A percentile compares a stretch with the other conserved stretches of the same genome.
Evolutionary conservation across 2,329 filamentous ascomycete genomes (phyloP).

Genomic region (Colletotrichum gigasporum): DNA sequence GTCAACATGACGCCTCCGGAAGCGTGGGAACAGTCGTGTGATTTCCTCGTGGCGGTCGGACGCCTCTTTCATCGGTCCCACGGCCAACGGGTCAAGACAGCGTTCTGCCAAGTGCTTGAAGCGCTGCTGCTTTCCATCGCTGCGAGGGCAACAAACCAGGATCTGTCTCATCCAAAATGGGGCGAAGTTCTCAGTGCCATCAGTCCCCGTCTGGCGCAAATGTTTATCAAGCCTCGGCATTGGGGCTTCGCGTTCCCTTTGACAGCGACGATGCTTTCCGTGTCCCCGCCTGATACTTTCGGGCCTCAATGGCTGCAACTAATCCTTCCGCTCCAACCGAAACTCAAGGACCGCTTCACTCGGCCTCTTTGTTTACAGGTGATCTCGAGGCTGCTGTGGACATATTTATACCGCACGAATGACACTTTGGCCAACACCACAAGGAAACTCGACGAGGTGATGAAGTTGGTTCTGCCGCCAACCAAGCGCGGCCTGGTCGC

Average conservation of each 20-base stretch:
- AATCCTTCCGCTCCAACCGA: slow-evolving; percentile 79
- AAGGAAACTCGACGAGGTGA: slow-evolving; percentile 89
- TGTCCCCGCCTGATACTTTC: slow-evolving; percentile 86
- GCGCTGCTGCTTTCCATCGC: slow-evolving; percentile 88
- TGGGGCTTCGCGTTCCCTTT: slow-evolving; percentile 91
- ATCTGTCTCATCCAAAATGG: slow-evolving; percentile 87
- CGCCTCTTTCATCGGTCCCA: slow-evolving; percentile 86
- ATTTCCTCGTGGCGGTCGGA: slow-evolving; percentile 84
- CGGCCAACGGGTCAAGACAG: slow-evolving; percentile 89
- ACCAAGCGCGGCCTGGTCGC: slow-evolving; percentile 84
- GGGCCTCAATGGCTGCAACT: slow-evolving; percentile 87
- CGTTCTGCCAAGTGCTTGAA: slow-evolving; percentile 92
- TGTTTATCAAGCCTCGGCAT: slow-evolving; percentile 91
- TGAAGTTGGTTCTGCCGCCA: slow-evolving; percentile 83
- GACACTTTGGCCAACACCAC: slow-evolving; percentile 75
- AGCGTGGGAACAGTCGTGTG: slow-evolving; percentile 86
- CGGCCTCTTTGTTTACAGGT: slow-evolving; percentile 86
- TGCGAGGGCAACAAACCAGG: slow-evolving; percentile 77
- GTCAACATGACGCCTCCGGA: slow-evolving; percentile 78
- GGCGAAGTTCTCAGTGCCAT: slow-evolving; percentile 83
- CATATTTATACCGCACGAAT: slow-evolving; percentile 86
- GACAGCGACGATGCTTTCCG: slow-evolving; percentile 86
- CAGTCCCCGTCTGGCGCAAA: slow-evolving; percentile 80
- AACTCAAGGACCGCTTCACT: slow-evolving; percentile 83
- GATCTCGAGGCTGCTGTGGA: slow-evolving; percentile 91